Conservation (phyloP, 2,329 filamentous ascomycete species). For the Fusarium transvaalense region DNA sequence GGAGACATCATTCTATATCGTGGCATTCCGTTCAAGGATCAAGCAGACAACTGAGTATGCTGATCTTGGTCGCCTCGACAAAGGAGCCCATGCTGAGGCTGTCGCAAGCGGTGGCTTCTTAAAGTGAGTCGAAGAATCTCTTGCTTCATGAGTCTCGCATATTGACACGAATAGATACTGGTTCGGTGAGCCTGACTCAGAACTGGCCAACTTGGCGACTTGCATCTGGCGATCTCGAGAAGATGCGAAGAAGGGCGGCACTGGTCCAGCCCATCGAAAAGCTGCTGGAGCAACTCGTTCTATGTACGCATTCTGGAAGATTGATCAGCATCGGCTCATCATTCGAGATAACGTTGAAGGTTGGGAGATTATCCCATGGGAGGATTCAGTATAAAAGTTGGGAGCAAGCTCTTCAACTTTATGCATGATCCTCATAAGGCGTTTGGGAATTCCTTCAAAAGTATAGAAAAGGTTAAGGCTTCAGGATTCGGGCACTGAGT, state of each 20-base stretch:
- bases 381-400: slow-evolving; percentile 35
- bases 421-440: neutral
- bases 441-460: neutral
- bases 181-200: slow-evolving; percentile 80
- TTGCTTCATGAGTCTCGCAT: neutral
- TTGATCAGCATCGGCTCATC: slow-evolving; percentile 77
- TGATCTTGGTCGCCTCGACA: slow-evolving; percentile 79
- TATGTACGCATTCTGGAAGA: slow-evolving; percentile 75
- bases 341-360: slow-evolving; percentile 73
- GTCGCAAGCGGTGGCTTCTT: slow-evolving; percentile 82
- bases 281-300: slow-evolving; percentile 74
- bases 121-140: slow-evolving; percentile 65
- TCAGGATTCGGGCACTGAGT: neutral
- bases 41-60: slow-evolving; percentile 74
- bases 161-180: slow-evolving; percentile 73
- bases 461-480: neutral
- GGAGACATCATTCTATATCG: slow-evolving; percentile 80
- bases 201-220: slow-evolving; percentile 84
- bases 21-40: slow-evolving; percentile 83
- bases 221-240: slow-evolving; percentile 74
- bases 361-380: slow-evolving; percentile 75
- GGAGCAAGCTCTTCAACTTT: neutral
- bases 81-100: slow-evolving; percentile 83
- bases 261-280: slow-evolving; percentile 71
- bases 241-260: slow-evolving; percentile 70